Evolutionary conservation across 2,329 filamentous ascomycete species (phyloP).

Genomic region (Ascochyta koolunga): DNA sequence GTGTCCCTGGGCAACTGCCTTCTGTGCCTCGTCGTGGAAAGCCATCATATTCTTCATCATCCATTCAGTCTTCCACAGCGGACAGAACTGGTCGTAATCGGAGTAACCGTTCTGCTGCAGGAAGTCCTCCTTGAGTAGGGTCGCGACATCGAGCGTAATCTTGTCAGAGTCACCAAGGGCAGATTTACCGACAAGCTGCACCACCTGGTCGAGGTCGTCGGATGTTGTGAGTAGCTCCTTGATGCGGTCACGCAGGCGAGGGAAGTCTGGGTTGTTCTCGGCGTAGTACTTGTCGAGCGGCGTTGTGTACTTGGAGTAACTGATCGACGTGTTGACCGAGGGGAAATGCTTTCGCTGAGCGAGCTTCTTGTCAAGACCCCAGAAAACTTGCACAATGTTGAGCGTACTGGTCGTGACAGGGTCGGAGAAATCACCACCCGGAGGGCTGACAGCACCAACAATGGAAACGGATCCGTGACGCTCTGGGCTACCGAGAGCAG

Average conservation of each 20-base stretch:
- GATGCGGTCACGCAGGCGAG: slow-evolving; percentile 88
- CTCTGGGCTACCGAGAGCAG: slow-evolving; percentile 85
- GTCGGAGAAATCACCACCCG: slow-evolving; percentile 98
- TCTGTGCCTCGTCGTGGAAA: slow-evolving; percentile 97
- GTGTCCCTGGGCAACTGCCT: slow-evolving; percentile 89
- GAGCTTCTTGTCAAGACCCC: slow-evolving; percentile 99
- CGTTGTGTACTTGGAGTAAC: slow-evolving; percentile 95
- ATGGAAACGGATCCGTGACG: slow-evolving; percentile 94
- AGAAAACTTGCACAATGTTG: slow-evolving; percentile 98
- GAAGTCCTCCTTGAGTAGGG: slow-evolving; percentile 96
- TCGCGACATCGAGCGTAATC: slow-evolving; percentile 93
- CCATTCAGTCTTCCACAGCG: slow-evolving; percentile 99
- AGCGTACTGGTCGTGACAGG: slow-evolving; percentile 93
- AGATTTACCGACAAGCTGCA: slow-evolving; percentile 97
- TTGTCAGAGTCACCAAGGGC: slow-evolving; percentile 96
- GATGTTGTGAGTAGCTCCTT: slow-evolving; percentile 92
- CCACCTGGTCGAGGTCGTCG: slow-evolving; percentile 97
- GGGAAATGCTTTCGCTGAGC: slow-evolving; percentile 99
- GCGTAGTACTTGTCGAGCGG: slow-evolving; percentile 93
- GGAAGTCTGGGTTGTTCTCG: slow-evolving; percentile 92
- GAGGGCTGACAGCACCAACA: slow-evolving; percentile 94
- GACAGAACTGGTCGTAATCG: slow-evolving; percentile 99
- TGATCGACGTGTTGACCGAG: slow-evolving; percentile 92
- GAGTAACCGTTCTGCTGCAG: slow-evolving; percentile 99
- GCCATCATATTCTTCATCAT: slow-evolving; percentile 99